Evolutionary conservation across 257 asterid genomes (phyloP).

Genomic region (Lantana camara): DNA sequence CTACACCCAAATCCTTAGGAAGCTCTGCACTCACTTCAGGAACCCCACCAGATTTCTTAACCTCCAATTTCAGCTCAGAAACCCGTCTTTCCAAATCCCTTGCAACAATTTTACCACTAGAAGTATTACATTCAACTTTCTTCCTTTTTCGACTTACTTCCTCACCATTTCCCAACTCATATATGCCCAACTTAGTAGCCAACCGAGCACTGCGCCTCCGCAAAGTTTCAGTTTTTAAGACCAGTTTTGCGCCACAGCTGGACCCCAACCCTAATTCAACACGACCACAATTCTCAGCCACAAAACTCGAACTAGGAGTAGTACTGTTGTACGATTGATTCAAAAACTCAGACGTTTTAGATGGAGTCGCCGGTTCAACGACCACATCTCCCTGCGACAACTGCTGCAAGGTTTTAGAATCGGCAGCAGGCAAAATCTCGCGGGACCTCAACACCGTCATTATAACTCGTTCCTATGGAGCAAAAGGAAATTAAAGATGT

Average conservation of each 20-base stretch:
- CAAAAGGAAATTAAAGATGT: neutral
- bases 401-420: constrained; percentile 30
- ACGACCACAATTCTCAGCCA: constrained; percentile 9
- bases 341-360: constrained; percentile 37
- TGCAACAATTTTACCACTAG: constrained; percentile 16
- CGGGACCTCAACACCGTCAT: constrained; percentile 77
- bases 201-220: constrained; percentile 70
- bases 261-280: constrained; percentile 26
- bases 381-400: constrained; percentile 27
- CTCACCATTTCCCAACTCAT: constrained; percentile 28
- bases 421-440: constrained; percentile 25
- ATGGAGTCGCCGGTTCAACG: constrained; percentile 63
- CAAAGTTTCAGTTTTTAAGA: constrained; percentile 31
- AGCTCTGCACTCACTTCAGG: constrained; percentile 9
- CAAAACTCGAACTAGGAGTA: constrained; percentile 35
- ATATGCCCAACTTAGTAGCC: constrained; percentile 41
- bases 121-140: constrained; percentile 22
- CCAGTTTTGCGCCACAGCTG: constrained; percentile 20
- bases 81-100: constrained; percentile 15
- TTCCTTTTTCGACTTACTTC: constrained; percentile 37
- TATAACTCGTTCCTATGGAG: constrained; percentile 15
- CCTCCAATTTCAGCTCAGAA: constrained; percentile 36
- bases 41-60: constrained; percentile 18
- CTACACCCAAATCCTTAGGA: constrained; percentile 21
- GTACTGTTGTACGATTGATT: constrained; percentile 23